These are phyloP conservation scores for Penicillium polonicum DNA, from an alignment of 2,329 filamentous ascomycete genomes.

Conservation along the genomic window DNA sequence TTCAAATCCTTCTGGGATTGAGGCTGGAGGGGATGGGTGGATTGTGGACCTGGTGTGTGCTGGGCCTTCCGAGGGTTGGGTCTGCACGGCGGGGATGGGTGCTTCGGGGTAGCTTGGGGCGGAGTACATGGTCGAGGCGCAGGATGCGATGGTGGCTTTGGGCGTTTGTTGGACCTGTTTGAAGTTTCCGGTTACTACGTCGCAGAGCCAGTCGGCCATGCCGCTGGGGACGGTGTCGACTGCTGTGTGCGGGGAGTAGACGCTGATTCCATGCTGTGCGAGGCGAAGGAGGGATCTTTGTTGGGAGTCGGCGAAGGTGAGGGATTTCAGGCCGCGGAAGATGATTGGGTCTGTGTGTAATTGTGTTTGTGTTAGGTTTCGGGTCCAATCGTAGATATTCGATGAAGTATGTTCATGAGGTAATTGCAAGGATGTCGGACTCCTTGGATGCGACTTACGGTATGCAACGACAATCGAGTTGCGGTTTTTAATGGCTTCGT, in stretches of 20 bases:
- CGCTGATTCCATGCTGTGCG: slow-evolving; percentile 81
- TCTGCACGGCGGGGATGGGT: slow-evolving; percentile 28
- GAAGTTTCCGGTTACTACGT: slow-evolving; percentile 66
- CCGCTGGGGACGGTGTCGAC: slow-evolving; percentile 83
- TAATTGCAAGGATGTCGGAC: not conserved
- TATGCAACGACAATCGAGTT: slow-evolving; percentile 85
- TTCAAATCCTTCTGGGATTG: slow-evolving; percentile 40
- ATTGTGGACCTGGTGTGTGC: slow-evolving; percentile 56
- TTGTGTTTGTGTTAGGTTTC: not conserved
- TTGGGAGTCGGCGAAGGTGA: slow-evolving; percentile 81
- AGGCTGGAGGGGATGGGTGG: slow-evolving; percentile 43
- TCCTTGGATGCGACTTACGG: slow-evolving; percentile 55
- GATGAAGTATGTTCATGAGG: not conserved
- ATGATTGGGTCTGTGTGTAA: slow-evolving; percentile 78
- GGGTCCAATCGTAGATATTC: not conserved
- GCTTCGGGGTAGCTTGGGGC: slow-evolving; percentile 42
- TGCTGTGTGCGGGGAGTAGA: slow-evolving; percentile 95
- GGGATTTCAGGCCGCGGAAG: slow-evolving; percentile 84
- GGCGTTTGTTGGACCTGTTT: slow-evolving; percentile 6
- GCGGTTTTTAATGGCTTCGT: slow-evolving; percentile 77
- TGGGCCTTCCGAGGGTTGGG: slow-evolving; percentile 3
- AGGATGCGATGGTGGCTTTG: slow-evolving; percentile 11
- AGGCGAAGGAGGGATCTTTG: slow-evolving; percentile 81
- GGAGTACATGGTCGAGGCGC: slow-evolving; percentile 38
- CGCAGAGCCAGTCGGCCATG: slow-evolving; percentile 90